Evolutionary conservation across 768 basidiomycete species (phyloP), one percentile per base, ranked within the genome.

Genomic region (Atractiella rhizophila): DNA sequence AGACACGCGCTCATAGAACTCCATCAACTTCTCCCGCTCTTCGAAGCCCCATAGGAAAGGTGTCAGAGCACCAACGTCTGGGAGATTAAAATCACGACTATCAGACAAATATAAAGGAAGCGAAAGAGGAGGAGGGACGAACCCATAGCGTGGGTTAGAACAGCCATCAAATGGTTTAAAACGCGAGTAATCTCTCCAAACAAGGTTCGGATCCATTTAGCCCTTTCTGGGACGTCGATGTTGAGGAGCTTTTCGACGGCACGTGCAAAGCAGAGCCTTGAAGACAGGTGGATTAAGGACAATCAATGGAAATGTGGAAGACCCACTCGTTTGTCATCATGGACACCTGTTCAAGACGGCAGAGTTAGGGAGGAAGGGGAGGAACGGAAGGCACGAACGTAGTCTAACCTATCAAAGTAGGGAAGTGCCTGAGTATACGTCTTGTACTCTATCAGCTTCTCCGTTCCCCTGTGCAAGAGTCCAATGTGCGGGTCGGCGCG

Each of bases 251-350:
- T 96, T 64, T 98, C 91, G 12, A 96, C 91, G 1, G 91, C 91
- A 25, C 91, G 69, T 2, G 85, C 81, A 63, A 91, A 98, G 57
- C 80, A 88, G 12, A 88, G 70, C n/a, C n/a, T n/a, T n/a, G n/a
- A n/a, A n/a, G n/a, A n/a, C n/a, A n/a, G n/a, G n/a, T n/a, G n/a
- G n/a, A n/a, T n/a, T n/a, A n/a, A n/a, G n/a, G n/a, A n/a, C n/a
- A n/a, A n/a, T n/a, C n/a, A n/a, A n/a, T n/a, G n/a, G n/a, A n/a
- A n/a, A n/a, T n/a, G n/a, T n/a, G n/a, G n/a, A n/a, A n/a, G n/a
- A n/a, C n/a, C n/a, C n/a, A n/a, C 58, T 98, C 91, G 59, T 96
- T 98, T 25, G 91, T 96, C 91, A 98, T 98, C 91, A 94, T 96
- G 36, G 88, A 94, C 40, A n/a, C n/a, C n/a, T n/a, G n/a, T n/a